These are phyloP conservation scores for Zasmidium cellare DNA, from an alignment of 2,329 filamentous ascomycete genomes.

Conservation along the genomic window DNA sequence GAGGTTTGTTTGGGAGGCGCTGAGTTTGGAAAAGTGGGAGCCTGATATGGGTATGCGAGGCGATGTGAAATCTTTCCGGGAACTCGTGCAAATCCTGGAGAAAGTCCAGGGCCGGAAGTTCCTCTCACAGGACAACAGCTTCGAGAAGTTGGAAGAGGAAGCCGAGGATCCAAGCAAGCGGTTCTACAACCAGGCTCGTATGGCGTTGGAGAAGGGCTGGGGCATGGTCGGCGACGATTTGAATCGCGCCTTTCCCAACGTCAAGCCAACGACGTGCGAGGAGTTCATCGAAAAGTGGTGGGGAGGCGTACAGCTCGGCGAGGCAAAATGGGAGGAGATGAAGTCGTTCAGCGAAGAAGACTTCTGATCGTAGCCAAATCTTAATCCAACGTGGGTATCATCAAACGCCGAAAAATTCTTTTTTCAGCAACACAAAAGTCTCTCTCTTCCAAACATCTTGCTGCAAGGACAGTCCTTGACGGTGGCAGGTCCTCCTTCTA, in stretches of 20 bases:
- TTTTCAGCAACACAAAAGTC: conserved; percentile 15
- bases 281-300: conserved; percentile 34
- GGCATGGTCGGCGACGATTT: conserved; percentile 28
- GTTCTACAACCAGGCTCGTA: conserved; percentile 33
- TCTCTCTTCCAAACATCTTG: conserved; percentile 7
- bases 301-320: conserved; percentile 26
- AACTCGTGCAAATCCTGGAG: conserved; percentile 29
- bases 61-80: conserved; percentile 27
- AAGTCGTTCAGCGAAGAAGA: conserved; percentile 16
- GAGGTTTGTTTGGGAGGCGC: conserved; percentile 43
- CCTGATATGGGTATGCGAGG: conserved; percentile 39
- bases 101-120: conserved; percentile 30
- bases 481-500: conserved; percentile 2
- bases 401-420: conserved; percentile 2
- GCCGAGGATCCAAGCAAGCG: conserved; percentile 19
- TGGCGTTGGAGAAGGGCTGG: conserved; percentile 25
- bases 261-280: conserved; percentile 25
- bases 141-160: conserved; percentile 23
- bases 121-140: conserved; percentile 26
- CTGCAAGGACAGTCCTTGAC: conserved; percentile 12
- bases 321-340: conserved; percentile 25
- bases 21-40: conserved; percentile 50
- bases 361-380: background rate
- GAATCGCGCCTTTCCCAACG: conserved; percentile 28
- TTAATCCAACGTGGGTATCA: conserved; percentile 2